A percentile compares a stretch with the other conserved stretches of the same genome.
Evolutionary conservation across 1,284 basidiomycete species (phyloP).

Genomic region (Afroboletus lepidellus): DNA sequence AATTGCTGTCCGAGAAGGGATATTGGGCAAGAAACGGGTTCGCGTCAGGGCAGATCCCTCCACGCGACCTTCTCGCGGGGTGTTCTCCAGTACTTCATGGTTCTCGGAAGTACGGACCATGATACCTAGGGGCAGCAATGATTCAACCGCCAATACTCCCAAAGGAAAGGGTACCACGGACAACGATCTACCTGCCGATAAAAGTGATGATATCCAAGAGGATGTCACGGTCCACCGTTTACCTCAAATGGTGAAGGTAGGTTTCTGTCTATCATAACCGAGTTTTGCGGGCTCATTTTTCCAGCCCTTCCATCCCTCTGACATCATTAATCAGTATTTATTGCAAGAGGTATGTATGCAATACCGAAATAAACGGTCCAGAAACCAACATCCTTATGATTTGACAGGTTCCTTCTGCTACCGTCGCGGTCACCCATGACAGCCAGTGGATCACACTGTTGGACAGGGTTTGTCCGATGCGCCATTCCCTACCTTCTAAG

Average conservation of each 20-base stretch:
- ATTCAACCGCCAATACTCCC: not conserved
- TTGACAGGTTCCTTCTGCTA: constrained; percentile 11
- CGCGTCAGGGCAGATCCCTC: constrained; percentile 8
- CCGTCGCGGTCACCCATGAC: constrained; percentile 2
- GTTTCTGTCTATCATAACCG: not conserved
- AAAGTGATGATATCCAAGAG: not conserved
- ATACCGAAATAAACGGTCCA: too few relatives aligned
- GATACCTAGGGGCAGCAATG: not conserved
- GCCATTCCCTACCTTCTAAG: too few relatives aligned
- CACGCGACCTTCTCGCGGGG: not conserved
- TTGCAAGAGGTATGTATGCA: constrained; percentile 4
- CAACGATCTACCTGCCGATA: not conserved
- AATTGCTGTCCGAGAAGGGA: constrained; percentile 9
- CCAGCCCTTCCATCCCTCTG: constrained; percentile 16
- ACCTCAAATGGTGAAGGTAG: constrained; percentile 11
- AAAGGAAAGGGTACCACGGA: not conserved
- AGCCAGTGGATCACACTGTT: constrained; percentile 1
- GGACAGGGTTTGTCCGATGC: not conserved
- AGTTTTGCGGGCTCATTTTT: not conserved
- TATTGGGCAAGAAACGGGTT: constrained; percentile 8
- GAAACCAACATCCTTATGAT: not conserved
- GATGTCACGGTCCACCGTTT: constrained; percentile 6
- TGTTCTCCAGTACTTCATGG: not conserved
- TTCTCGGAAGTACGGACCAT: not conserved
- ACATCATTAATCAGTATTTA: constrained; percentile 19